Conservation (phyloP, 106 monocot species). For the Amphibolis antarctica region DNA sequence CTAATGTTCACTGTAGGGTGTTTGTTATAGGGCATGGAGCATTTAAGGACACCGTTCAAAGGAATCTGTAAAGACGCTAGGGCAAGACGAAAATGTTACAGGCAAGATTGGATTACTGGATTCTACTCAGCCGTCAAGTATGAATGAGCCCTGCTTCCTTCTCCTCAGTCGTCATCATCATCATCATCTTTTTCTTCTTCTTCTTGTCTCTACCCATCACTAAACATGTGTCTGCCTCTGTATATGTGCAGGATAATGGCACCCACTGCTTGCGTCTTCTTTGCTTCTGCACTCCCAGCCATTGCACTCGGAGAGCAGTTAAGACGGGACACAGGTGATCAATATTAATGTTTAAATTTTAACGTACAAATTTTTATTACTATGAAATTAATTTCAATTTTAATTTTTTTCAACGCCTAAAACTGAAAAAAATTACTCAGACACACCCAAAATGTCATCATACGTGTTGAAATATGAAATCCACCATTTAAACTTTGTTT, state of each 20-base stretch:
- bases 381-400: too few species aligned
- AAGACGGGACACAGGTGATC: slow-evolving; percentile 54
- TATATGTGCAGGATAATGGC: slow-evolving; percentile 82
- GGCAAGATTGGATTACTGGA: slow-evolving; percentile 65
- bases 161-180: too few species aligned
- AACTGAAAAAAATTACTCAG: too few species aligned
- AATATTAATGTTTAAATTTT: too few species aligned
- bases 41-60: slow-evolving; percentile 17
- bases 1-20: neutral
- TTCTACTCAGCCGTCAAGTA: slow-evolving; percentile 57
- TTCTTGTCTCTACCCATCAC: too few species aligned
- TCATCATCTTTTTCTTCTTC: too few species aligned
- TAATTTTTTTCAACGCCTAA: too few species aligned
- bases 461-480: too few species aligned
- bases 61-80: slow-evolving; percentile 56
- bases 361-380: too few species aligned
- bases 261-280: slow-evolving; percentile 83
- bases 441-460: too few species aligned
- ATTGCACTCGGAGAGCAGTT: slow-evolving; percentile 89
- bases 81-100: slow-evolving; percentile 59
- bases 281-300: slow-evolving; percentile 89
- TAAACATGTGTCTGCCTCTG: neutral
- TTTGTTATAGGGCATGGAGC: slow-evolving; percentile 29
- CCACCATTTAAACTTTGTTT: too few species aligned
- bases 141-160: neutral